Base-by-base conservation (phyloP, 768 basidiomycete genomes). In the Tricholomella constricta region DNA sequence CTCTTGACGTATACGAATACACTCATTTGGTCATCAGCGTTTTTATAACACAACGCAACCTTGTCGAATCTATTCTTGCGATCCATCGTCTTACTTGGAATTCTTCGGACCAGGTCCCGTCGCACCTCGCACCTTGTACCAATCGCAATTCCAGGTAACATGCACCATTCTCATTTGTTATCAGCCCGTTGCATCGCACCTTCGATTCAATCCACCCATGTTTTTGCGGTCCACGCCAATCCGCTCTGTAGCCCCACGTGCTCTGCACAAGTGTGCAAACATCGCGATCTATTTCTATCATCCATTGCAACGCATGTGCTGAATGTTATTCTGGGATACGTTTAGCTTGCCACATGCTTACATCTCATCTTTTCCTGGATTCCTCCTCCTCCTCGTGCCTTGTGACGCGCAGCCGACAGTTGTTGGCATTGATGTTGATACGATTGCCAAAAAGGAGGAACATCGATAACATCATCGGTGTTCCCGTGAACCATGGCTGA, bases 271-370 rank as follows among this genome's bases (percentile, higher is more conserved):
- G 23, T 12, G 22, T 37, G n/a, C 35, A 45, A 46, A 37, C 40
- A 44, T 27, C 44, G 48, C 41, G 36, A 47, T 36, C 23, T 32
- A 26, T 41, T 32, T 38, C 31, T 31, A 23, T 35, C 47, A 45
- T 55, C 40, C 32, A 34, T 22, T 45, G 5, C 20, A 35, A 38
- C 15, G 38, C 27, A 37, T 34, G 29, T 42, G 47, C 20, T 27
- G 34, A 46, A 32, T 32, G 41, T 45, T 46, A 35, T 9, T 11
- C 20, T 17, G 19, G 11, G 10, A 44, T 22, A 34, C 23, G 10
- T 19, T 32, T 11, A 35, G 15, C 27, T 20, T 31, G 11, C 45
- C 52, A 51, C 44, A 58, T 58, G 53, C 53, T 35, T 41, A 19
- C 23, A 29, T 19, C 27, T 19, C 15, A 43, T 3, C 22, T 32